Percentiles rank a stretch among this genome's conserved stretches.
Evolutionary conservation across 345 rosid genomes (phyloP).

Genomic region (Eucalyptus caleyi): DNA sequence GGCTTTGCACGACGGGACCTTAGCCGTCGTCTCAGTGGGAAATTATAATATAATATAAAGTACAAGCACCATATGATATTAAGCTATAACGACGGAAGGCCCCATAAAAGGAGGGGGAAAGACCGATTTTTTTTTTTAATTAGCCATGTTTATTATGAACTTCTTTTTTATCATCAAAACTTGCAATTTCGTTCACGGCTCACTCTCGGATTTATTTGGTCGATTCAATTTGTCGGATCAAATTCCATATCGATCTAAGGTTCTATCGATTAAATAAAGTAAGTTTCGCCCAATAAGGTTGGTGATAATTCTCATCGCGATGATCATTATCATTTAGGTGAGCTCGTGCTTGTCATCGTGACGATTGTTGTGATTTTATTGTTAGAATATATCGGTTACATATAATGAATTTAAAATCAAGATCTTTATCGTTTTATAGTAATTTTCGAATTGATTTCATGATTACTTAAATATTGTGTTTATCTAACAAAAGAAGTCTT

Average conservation of each 20-base stretch:
- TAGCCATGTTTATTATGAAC: neutral
- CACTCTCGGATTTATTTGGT: neutral
- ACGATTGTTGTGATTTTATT: neutral
- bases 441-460: neutral
- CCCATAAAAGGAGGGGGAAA: neutral
- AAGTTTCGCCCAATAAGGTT: neutral
- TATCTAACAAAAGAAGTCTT: neutral
- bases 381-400: fast-evolving
- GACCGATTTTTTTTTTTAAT: neutral
- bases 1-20: neutral
- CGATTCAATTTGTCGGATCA: neutral
- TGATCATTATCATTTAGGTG: neutral
- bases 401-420: neutral
- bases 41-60: neutral
- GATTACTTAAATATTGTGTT: neutral
- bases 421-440: neutral
- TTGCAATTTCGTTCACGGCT: neutral
- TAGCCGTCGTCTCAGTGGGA: neutral
- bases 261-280: neutral
- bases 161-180: fast-evolving
- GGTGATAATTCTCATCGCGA: too few relatives aligned
- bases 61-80: neutral
- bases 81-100: neutral
- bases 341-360: neutral
- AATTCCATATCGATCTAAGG: neutral